Evolutionary conservation across 225 moss, liverwort and hornwort genomes (phyloP).

Genomic region (Pseudisothecium myosuroides): DNA sequence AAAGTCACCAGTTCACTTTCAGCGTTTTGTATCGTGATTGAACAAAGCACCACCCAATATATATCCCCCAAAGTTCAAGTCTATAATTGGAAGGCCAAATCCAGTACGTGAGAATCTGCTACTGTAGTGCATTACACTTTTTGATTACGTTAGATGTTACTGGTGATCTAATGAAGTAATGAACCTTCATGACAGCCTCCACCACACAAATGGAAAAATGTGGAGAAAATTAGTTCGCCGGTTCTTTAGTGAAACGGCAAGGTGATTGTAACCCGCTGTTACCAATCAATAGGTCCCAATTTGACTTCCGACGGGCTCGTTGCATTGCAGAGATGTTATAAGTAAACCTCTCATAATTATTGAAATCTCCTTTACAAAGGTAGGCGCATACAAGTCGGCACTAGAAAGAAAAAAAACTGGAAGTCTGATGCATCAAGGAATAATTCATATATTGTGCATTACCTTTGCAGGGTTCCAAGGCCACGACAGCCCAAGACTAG

Average conservation of each 20-base stretch:
- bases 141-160: not conserved
- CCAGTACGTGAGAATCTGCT: no score
- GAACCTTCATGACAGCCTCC: not conserved
- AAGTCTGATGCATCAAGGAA: not conserved
- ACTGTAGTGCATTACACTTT: not conserved
- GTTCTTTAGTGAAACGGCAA: not conserved
- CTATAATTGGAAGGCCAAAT: not conserved
- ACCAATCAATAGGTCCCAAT: not conserved
- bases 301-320: not conserved
- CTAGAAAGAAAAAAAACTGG: not conserved
- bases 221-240: not conserved
- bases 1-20: not conserved
- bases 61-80: not conserved
- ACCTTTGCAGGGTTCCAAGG: conserved; percentile 69
- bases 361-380: not conserved
- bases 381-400: not conserved
- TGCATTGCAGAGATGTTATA: not conserved
- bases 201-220: not conserved
- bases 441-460: not conserved
- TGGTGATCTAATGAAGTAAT: not conserved
- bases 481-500: conserved; percentile 75
- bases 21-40: not conserved
- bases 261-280: not conserved
- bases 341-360: not conserved
- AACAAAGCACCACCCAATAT: not conserved